A percentile compares a stretch with the other conserved stretches of the same genome.
Evolutionary conservation across 192 early-diverging fungal genomes (phyloP).

Genomic region (Umbelopsis sp.): DNA sequence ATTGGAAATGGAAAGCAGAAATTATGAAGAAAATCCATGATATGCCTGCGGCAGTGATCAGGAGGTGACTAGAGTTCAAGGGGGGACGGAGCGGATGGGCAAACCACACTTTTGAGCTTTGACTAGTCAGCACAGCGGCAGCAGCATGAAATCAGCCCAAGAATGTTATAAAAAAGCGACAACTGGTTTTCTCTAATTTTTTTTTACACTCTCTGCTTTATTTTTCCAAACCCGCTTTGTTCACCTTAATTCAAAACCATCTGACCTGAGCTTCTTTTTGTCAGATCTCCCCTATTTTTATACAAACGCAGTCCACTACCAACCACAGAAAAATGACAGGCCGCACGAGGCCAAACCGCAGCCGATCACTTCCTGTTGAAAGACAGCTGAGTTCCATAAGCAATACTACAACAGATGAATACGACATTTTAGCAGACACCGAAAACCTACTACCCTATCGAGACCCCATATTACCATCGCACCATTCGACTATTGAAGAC

Average conservation of each 20-base stretch:
- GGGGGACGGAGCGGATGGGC: not conserved
- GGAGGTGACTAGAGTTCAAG: not conserved
- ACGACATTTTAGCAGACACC: not conserved
- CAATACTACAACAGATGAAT: conserved; percentile 3
- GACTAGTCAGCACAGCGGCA: not conserved
- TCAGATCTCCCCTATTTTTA: not conserved
- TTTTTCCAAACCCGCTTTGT: too few species aligned
- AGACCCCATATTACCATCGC: not conserved
- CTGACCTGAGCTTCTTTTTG: not conserved
- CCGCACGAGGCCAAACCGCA: conserved; percentile 14
- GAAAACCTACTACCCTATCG: not conserved
- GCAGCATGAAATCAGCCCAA: not conserved
- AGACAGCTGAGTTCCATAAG: conserved; percentile 16
- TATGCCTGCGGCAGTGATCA: not conserved
- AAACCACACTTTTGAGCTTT: not conserved
- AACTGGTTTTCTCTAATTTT: not conserved
- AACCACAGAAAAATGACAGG: conserved; percentile 7
- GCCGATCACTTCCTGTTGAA: conserved; percentile 9
- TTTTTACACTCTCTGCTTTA: not conserved
- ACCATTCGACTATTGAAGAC: not conserved
- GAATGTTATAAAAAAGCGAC: conserved; percentile 14
- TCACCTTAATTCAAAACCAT: conserved; percentile 13
- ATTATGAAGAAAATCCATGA: not conserved
- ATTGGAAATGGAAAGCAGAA: not conserved
- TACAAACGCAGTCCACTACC: not conserved